These are phyloP conservation scores for Dactylonectria estremocensis DNA, from an alignment of 2,329 filamentous ascomycete genomes.

Conservation along the genomic window DNA sequence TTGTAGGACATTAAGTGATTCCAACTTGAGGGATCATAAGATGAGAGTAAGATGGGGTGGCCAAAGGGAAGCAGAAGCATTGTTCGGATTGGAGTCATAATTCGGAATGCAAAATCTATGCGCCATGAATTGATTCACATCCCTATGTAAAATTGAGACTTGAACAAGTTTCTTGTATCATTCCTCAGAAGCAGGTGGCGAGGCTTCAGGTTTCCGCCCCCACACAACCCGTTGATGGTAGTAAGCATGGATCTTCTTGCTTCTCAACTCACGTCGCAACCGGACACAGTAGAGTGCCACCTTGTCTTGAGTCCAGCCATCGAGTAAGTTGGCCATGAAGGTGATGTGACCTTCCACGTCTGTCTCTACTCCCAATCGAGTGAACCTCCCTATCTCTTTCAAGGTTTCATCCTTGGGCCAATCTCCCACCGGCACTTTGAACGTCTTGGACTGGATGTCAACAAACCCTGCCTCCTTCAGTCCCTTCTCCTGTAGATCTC, in stretches of 20 bases:
- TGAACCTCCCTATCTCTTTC: constrained; percentile 46
- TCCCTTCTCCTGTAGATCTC: constrained; percentile 37
- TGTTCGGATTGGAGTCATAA: too few relatives aligned
- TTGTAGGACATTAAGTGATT: too few relatives aligned
- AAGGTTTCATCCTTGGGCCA: constrained; percentile 38
- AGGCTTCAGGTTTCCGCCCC: constrained; percentile 33
- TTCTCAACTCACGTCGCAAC: constrained; percentile 50
- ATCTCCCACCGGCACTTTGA: constrained; percentile 41
- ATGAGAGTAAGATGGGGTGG: too few relatives aligned
- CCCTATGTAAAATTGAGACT: background rate
- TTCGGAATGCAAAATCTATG: too few relatives aligned
- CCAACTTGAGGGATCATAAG: too few relatives aligned
- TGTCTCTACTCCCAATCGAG: constrained; percentile 51
- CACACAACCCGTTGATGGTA: constrained; percentile 50
- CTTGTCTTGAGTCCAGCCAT: constrained; percentile 54
- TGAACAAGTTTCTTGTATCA: background rate
- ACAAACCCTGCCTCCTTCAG: constrained; percentile 39
- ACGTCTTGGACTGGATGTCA: constrained; percentile 39
- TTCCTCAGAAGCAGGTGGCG: background rate
- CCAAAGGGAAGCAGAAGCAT: too few relatives aligned
- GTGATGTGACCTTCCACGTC: constrained; percentile 54
- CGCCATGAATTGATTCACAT: too few relatives aligned
- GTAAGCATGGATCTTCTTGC: constrained; percentile 48
- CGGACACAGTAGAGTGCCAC: constrained; percentile 52
- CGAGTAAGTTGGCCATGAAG: constrained; percentile 53